These are phyloP conservation scores for Calocybe indica DNA, from an alignment of 768 basidiomycete genomes.

Conservation along the genomic window DNA sequence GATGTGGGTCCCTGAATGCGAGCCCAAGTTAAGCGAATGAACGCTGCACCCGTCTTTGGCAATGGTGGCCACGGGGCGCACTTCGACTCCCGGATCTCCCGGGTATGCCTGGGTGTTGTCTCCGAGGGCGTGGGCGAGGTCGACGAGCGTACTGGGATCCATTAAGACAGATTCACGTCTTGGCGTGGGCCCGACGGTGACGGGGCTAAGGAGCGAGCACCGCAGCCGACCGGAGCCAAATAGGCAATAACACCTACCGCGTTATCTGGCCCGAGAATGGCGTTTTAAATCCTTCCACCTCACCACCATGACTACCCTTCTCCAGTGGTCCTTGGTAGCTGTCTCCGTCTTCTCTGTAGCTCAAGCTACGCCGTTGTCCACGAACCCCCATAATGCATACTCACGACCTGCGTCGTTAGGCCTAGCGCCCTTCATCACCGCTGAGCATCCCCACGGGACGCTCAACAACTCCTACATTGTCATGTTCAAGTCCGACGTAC, in stretches of 20 bases:
- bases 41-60: conserved; percentile 44
- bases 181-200: background rate
- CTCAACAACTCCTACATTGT: conserved; percentile 95
- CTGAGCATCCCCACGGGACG: conserved; percentile 60
- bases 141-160: conserved; percentile 28
- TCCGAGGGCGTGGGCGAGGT: conserved; percentile 49
- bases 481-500: conserved; percentile 70
- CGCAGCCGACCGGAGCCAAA: conserved; percentile 17
- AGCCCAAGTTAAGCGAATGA: conserved; percentile 47
- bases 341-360: conserved; percentile 30
- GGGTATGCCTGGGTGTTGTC: conserved; percentile 43
- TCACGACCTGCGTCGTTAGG: conserved; percentile 37
- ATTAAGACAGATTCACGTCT: background rate
- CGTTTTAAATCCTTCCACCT: conserved; percentile 14
- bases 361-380: conserved; percentile 44
- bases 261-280: conserved; percentile 16
- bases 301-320: conserved; percentile 38
- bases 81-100: conserved; percentile 45
- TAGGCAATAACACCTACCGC: conserved; percentile 21
- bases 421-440: conserved; percentile 55
- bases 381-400: conserved; percentile 24
- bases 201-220: background rate
- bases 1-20: conserved; percentile 77
- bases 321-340: conserved; percentile 37
- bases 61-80: conserved; percentile 31